A percentile compares a stretch with the other conserved stretches of the same genome.
These are phyloP conservation scores for Sporopachydermia quercuum DNA, from an alignment of 805 yeast genomes.

Conservation along the genomic window DNA sequence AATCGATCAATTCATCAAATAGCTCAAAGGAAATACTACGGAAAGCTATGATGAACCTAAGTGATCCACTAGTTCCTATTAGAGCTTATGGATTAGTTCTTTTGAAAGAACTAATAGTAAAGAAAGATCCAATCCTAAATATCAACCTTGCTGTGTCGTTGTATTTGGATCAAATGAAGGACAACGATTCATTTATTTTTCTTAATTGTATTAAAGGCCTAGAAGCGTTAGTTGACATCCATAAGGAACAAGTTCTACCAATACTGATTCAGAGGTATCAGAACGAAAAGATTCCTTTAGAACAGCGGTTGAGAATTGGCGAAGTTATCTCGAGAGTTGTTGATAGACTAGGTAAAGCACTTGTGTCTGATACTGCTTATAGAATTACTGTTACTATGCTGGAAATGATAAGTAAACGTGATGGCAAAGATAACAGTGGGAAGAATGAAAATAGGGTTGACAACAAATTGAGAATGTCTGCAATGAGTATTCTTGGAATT, in stretches of 20 bases:
- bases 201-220: constrained; percentile 73
- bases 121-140: constrained; percentile 29
- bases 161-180: constrained; percentile 50
- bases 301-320: constrained; percentile 65
- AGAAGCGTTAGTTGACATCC: constrained; percentile 37
- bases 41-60: constrained; percentile 50
- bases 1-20: constrained; percentile 18
- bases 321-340: constrained; percentile 60
- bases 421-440: too few relatives aligned
- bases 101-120: constrained; percentile 38
- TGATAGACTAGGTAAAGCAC: constrained; percentile 30
- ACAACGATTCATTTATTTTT: constrained; percentile 78
- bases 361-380: constrained; percentile 29
- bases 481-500: constrained; percentile 73
- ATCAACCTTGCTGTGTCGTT: constrained; percentile 41
- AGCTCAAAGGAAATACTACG: constrained; percentile 23
- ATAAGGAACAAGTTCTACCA: constrained; percentile 24
- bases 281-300: constrained; percentile 26
- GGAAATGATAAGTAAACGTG: constrained; percentile 21
- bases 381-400: constrained; percentile 31
- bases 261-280: constrained; percentile 21
- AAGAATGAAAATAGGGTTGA: constrained; percentile 25
- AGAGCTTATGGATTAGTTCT: constrained; percentile 72
- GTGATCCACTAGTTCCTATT: constrained; percentile 71
- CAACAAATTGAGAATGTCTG: constrained; percentile 60